phyloP scores from a whole-genome alignment of 2,329 filamentous ascomycete genomes.

The Elsinoe ampelina region DNA sequence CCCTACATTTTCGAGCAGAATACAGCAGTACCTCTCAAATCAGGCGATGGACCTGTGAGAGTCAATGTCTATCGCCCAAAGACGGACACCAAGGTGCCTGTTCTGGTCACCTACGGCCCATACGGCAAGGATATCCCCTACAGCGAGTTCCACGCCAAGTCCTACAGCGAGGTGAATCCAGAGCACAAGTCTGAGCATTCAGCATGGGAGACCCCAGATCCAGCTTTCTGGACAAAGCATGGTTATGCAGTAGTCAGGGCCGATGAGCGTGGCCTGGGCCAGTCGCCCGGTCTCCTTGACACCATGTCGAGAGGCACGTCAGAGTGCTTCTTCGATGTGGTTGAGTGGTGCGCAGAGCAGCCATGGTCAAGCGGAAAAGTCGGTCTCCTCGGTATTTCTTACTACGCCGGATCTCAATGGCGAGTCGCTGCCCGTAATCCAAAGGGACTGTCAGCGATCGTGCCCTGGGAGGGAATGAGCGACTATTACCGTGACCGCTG shows the following conservation, averaged over 20 bases:
- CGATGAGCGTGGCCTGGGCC: constrained; percentile 44
- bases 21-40: constrained; percentile 23
- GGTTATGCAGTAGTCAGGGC: constrained; percentile 30
- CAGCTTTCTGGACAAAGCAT: constrained; percentile 28
- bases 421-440: constrained; percentile 44
- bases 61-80: constrained; percentile 29
- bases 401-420: constrained; percentile 48
- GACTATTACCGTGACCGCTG: constrained; percentile 43
- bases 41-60: constrained; percentile 24
- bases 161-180: constrained; percentile 35
- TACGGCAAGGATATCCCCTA: constrained; percentile 67
- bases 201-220: constrained; percentile 38
- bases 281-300: constrained; percentile 44
- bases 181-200: constrained; percentile 34
- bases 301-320: constrained; percentile 45
- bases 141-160: constrained; percentile 44
- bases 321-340: constrained; percentile 20
- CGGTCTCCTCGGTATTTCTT: constrained; percentile 41
- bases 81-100: constrained; percentile 40
- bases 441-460: constrained; percentile 42
- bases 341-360: constrained; percentile 19
- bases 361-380: constrained; percentile 21
- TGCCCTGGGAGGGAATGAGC: constrained; percentile 49
- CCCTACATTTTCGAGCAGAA: constrained; percentile 29
- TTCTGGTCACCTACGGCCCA: constrained; percentile 61